These are phyloP conservation scores for Beta vulgaris DNA, from an alignment of 148 eudicot species.

Conservation along the genomic window DNA sequence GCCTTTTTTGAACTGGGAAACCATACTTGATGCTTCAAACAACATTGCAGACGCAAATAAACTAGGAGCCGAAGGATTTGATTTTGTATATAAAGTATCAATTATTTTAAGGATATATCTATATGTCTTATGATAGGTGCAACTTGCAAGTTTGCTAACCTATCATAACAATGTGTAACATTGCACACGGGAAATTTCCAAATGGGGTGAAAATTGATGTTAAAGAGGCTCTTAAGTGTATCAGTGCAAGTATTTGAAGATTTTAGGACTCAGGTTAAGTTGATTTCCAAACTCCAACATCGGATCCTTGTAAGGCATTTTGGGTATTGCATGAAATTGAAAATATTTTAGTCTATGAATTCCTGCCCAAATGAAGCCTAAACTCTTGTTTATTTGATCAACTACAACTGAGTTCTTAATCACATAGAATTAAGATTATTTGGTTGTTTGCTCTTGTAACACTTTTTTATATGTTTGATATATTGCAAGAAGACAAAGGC, in stretches of 20 bases:
- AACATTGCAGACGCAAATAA: constrained; percentile 21
- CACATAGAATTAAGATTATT: background rate
- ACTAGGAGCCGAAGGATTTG: constrained; percentile 29
- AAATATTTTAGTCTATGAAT: constrained; percentile 27
- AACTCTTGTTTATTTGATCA: constrained; percentile 28
- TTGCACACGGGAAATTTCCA: too few relatives aligned
- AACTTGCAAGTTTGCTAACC: background rate
- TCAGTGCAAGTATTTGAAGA: constrained; percentile 25
- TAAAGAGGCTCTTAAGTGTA: constrained; percentile 28
- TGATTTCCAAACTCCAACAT: constrained; percentile 30
- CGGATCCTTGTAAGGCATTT: constrained; percentile 26
- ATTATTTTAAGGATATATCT: background rate
- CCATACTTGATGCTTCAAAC: constrained; percentile 25
- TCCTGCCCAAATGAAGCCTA: too few relatives aligned
- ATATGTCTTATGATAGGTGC: too few relatives aligned
- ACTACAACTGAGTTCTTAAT: background rate
- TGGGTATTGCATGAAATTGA: constrained; percentile 24
- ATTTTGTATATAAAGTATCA: constrained; percentile 22
- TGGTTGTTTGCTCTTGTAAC: background rate
- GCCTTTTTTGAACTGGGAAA: constrained; percentile 24
- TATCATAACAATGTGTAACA: too few relatives aligned
- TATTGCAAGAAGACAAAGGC: constrained; percentile 10
- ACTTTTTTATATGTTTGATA: background rate
- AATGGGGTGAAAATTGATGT: too few relatives aligned
- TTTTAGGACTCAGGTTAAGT: constrained; percentile 25